These are phyloP conservation scores for Suhomyces kunorum DNA, from an alignment of 1,139 yeast genomes.

Conservation along the genomic window DNA sequence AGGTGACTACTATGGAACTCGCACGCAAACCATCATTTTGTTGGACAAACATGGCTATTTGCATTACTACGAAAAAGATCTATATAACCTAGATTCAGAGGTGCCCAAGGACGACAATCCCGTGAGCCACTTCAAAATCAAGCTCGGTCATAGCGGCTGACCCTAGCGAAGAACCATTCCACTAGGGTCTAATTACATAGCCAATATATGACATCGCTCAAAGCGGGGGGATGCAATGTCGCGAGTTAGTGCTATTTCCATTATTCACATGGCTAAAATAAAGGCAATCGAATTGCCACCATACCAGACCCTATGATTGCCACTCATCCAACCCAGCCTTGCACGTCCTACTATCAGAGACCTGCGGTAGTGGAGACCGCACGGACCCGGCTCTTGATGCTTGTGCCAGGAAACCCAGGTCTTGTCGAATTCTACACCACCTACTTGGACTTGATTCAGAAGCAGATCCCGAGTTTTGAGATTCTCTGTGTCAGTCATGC, in stretches of 20 bases:
- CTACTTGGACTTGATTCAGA: slow-evolving; percentile 48
- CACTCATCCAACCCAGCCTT: slow-evolving; percentile 20
- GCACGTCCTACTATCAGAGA: slow-evolving; percentile 32
- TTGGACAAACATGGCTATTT: slow-evolving; percentile 51
- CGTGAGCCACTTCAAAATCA: slow-evolving; percentile 13
- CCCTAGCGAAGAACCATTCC: neutral
- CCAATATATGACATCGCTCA: neutral
- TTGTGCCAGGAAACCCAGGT: slow-evolving; percentile 74
- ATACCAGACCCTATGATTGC: neutral
- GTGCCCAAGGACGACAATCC: slow-evolving; percentile 9
- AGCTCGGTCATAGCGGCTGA: slow-evolving; percentile 6
- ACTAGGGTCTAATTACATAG: slow-evolving; percentile 1
- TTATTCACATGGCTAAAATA: too few relatives aligned
- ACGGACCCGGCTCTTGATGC: slow-evolving; percentile 30
- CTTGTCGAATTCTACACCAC: slow-evolving; percentile 57
- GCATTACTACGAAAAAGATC: slow-evolving; percentile 42
- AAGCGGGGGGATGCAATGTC: too few relatives aligned
- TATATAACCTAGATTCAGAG: slow-evolving; percentile 31
- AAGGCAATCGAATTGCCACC: neutral
- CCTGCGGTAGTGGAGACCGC: slow-evolving; percentile 10
- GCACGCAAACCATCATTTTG: slow-evolving; percentile 82
- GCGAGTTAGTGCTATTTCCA: too few relatives aligned
- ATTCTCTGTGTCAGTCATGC: slow-evolving; percentile 57
- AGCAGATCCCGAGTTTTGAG: slow-evolving; percentile 46
- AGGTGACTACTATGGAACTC: slow-evolving; percentile 76